phyloP scores from a whole-genome alignment of 2,329 filamentous ascomycete genomes.

The Ceratocystis diversiconidia region DNA sequence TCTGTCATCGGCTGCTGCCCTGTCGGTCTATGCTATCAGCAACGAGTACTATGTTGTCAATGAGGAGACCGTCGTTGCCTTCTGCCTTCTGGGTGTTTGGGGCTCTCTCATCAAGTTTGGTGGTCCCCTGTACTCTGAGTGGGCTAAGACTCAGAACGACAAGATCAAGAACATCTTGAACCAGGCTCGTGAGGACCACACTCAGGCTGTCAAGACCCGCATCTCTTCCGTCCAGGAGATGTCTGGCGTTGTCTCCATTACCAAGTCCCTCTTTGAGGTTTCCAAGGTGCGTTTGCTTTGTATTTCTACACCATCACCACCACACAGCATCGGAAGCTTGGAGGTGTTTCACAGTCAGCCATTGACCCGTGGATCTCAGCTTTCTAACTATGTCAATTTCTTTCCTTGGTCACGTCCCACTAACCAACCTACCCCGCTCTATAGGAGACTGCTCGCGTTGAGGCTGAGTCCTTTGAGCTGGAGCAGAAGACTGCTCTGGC shows the following conservation, averaged over 20 bases:
- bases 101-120: constrained; percentile 82
- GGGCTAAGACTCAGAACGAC: constrained; percentile 75
- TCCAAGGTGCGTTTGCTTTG: constrained; percentile 62
- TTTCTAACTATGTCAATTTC: background rate
- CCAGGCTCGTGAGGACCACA: constrained; percentile 86
- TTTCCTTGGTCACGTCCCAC: background rate
- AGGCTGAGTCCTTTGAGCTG: constrained; percentile 91
- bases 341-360: background rate
- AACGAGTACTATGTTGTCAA: constrained; percentile 99
- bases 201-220: constrained; percentile 82
- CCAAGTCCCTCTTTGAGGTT: constrained; percentile 91
- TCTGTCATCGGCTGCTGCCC: constrained; percentile 79
- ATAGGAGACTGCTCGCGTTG: constrained; percentile 90
- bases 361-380: background rate
- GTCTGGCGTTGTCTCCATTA: constrained; percentile 85
- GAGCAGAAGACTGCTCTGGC: constrained; percentile 92
- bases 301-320: background rate
- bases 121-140: constrained; percentile 81
- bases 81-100: constrained; percentile 90
- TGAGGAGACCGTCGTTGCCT: constrained; percentile 89
- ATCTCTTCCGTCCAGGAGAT: constrained; percentile 93
- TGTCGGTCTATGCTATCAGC: constrained; percentile 90
- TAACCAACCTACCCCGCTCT: background rate
- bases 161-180: constrained; percentile 96
- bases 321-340: background rate